Percentiles rank a stretch among this genome's conserved stretches.
phyloP scores from a whole-genome alignment of 1,139 yeast genomes.

The Taphrina betulina region DNA sequence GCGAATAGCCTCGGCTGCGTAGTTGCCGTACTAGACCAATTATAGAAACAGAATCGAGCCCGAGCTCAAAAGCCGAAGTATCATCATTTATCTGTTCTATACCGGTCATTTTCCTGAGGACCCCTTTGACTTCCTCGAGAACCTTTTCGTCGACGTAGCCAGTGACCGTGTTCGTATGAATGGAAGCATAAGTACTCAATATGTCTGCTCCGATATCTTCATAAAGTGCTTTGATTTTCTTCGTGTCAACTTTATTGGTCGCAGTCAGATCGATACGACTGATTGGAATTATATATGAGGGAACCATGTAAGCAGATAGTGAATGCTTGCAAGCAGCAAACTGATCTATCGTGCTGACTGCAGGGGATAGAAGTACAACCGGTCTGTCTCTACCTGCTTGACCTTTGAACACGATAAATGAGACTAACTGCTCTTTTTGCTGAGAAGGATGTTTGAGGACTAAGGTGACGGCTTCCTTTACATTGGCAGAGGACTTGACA shows the following conservation, averaged over 20 bases:
- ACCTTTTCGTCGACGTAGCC: conserved; percentile 1
- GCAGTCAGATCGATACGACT: conserved; percentile 37
- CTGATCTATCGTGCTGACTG: neutral
- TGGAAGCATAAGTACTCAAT: neutral
- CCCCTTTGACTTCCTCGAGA: conserved; percentile 8
- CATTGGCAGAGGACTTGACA: conserved; percentile 10
- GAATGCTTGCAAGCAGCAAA: conserved; percentile 31
- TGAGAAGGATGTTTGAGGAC: conserved; percentile 36
- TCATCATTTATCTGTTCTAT: conserved; percentile 1
- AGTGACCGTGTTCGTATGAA: too few relatives aligned
- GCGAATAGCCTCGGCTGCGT: conserved; percentile 1
- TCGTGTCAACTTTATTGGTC: conserved; percentile 39
- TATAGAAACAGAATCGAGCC: conserved; percentile 40
- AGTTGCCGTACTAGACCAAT: conserved; percentile 36
- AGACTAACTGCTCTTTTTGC: conserved; percentile 38
- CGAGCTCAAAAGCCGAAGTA: conserved; percentile 39
- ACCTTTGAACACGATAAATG: conserved; percentile 32
- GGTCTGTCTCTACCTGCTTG: neutral
- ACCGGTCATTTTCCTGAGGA: conserved; percentile 11
- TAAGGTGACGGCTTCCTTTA: conserved; percentile 36
- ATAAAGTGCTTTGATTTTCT: conserved; percentile 34
- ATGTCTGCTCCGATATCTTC: neutral
- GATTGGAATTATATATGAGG: conserved; percentile 38
- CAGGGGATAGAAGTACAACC: neutral
- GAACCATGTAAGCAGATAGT: conserved; percentile 40